A percentile compares a stretch with the other conserved stretches of the same genome.
These are phyloP conservation scores for Ophiostoma australiae DNA, from an alignment of 2,329 filamentous ascomycete genomes.

Conservation along the genomic window DNA sequence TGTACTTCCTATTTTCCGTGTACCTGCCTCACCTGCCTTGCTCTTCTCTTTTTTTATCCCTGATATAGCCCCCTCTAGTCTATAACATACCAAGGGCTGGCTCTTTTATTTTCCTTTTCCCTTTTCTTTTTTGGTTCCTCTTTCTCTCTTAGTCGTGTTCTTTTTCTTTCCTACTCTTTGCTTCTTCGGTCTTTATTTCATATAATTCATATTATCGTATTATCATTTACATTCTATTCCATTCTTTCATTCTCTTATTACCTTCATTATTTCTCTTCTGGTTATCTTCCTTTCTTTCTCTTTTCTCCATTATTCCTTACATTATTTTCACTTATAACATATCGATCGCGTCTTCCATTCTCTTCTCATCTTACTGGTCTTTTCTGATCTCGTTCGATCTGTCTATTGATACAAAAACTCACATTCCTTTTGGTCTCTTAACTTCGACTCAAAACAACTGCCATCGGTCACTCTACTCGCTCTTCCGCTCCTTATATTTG, in stretches of 20 bases:
- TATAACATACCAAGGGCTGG: slow-evolving; percentile 52
- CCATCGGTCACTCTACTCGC: slow-evolving; percentile 9
- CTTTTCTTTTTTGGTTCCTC: slow-evolving; percentile 33
- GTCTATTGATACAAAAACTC: background rate
- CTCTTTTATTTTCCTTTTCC: slow-evolving; percentile 37
- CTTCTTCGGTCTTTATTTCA: background rate
- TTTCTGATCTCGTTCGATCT: background rate
- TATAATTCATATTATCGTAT: background rate
- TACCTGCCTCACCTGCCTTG: background rate
- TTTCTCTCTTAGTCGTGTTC: slow-evolving; percentile 3
- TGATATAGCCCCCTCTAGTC: slow-evolving; percentile 34
- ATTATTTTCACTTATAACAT: slow-evolving; percentile 30
- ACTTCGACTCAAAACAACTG: slow-evolving; percentile 18
- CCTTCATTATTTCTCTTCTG: slow-evolving; percentile 22
- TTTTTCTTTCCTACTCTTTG: background rate
- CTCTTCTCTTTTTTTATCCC: slow-evolving; percentile 23
- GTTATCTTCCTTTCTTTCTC: slow-evolving; percentile 1
- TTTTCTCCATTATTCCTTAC: background rate
- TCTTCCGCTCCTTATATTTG: slow-evolving; percentile 17
- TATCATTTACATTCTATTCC: slow-evolving; percentile 16
- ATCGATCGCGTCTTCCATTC: slow-evolving; percentile 33
- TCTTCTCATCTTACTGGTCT: background rate
- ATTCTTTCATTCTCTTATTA: slow-evolving; percentile 8
- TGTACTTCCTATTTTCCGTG: background rate
- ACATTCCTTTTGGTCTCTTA: slow-evolving; percentile 2